Conservation (phyloP, 306 rosid species). For the Gastrolobium bilobum region DNA sequence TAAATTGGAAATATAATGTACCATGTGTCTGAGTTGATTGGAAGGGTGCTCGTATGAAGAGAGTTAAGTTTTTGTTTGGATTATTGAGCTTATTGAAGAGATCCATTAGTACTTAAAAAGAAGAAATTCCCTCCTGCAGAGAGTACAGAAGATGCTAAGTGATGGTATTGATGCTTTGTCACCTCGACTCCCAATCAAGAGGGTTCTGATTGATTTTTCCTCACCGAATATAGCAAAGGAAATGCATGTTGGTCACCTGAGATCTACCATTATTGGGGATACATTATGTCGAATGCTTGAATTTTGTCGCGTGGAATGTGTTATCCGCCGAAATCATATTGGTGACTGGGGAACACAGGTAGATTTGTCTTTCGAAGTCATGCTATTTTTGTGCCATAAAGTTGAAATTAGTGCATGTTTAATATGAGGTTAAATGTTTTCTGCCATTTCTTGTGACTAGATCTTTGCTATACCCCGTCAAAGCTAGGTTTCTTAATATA, state of each 20-base stretch:
- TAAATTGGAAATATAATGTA: conserved; percentile 6
- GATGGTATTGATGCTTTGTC: conserved; percentile 85
- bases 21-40: background rate
- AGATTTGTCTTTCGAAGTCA: background rate
- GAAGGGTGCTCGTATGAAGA: background rate
- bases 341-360: conserved; percentile 99
- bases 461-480: conserved; percentile 25
- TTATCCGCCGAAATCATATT: conserved; percentile 82
- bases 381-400: conserved; percentile 3
- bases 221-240: conserved; percentile 91
- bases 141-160: conserved; percentile 68
- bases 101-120: background rate
- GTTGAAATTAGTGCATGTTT: conserved; percentile 3
- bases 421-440: background rate
- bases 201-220: conserved; percentile 83
- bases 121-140: conserved; percentile 60
- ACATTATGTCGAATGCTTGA: conserved; percentile 87
- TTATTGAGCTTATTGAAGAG: conserved; percentile 1
- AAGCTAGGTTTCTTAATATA: background rate
- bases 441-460: background rate
- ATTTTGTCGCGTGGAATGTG: conserved; percentile 72
- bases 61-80: background rate
- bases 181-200: conserved; percentile 67
- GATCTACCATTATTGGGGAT: conserved; percentile 95
- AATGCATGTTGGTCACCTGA: conserved; percentile 93